Conservation (phyloP, 2,329 filamentous ascomycete genomes). For the Sclerotinia nivalis region DNA sequence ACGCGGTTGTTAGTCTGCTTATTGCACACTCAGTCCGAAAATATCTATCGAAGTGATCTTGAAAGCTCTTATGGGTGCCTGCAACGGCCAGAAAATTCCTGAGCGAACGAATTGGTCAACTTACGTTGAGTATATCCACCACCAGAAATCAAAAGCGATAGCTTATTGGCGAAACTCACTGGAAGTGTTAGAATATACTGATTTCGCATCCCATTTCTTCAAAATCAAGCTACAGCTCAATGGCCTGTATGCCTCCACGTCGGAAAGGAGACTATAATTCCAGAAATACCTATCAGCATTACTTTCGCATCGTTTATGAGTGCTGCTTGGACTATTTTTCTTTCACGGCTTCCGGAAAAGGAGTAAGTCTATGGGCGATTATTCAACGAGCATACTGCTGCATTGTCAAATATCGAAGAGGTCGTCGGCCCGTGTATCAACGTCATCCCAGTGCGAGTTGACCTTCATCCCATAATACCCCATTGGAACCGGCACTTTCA, state of each 20-base stretch:
- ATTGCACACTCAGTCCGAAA: background rate
- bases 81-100: background rate
- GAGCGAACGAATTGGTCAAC: background rate
- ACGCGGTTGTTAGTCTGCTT: background rate
- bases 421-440: constrained; percentile 50
- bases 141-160: background rate
- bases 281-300: constrained; percentile 31
- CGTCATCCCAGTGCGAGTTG: constrained; percentile 47
- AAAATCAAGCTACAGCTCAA: background rate
- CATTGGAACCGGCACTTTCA: constrained; percentile 41
- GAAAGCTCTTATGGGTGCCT: background rate
- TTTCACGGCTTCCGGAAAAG: constrained; percentile 38
- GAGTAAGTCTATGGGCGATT: constrained; percentile 38
- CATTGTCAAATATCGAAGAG: constrained; percentile 42
- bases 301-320: constrained; percentile 47
- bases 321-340: constrained; percentile 47
- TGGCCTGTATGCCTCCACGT: background rate
- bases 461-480: constrained; percentile 42
- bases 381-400: constrained; percentile 46
- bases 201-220: background rate
- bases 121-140: constrained; percentile 3
- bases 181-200: background rate
- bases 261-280: background rate
- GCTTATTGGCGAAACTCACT: background rate
- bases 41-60: constrained; percentile 3